Evolutionary conservation across 441 rosid species (phyloP).

Genomic region (Croton laevigatus): DNA sequence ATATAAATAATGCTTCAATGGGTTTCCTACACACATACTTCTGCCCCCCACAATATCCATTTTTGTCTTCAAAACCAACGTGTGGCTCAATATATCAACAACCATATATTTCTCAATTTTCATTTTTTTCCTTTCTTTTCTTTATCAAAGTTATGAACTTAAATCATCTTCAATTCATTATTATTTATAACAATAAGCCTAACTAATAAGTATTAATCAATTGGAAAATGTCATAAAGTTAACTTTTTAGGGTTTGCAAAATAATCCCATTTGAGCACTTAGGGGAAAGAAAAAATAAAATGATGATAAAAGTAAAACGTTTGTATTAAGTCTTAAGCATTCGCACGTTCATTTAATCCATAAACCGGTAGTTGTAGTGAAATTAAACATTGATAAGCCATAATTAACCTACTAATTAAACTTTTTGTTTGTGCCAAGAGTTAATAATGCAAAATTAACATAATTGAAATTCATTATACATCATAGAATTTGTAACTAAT

Average conservation of each 20-base stretch:
- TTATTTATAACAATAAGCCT: constrained; percentile 13
- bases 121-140: no score
- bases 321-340: constrained; percentile 32
- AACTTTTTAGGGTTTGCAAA: not conserved
- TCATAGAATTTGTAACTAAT: no score
- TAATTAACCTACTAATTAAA: not conserved
- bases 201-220: constrained; percentile 1
- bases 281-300: constrained; percentile 4
- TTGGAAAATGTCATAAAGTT: not conserved
- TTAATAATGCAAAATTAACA: no score
- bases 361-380: not conserved
- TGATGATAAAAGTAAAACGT: constrained; percentile 13
- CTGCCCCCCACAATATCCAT: constrained; percentile 25
- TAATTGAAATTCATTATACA: no score
- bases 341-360: not conserved
- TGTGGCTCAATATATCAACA: constrained; percentile 27
- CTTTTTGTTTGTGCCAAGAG: not conserved
- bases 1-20: constrained; percentile 15
- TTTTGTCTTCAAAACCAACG: constrained; percentile 25
- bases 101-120: not conserved
- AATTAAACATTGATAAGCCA: not conserved
- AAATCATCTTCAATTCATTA: constrained; percentile 27
- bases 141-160: constrained; percentile 7
- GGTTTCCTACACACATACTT: constrained; percentile 14
- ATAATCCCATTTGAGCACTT: constrained; percentile 6